Base-by-base conservation (phyloP, 2,329 filamentous ascomycete genomes). In the Alternaria rosae region DNA sequence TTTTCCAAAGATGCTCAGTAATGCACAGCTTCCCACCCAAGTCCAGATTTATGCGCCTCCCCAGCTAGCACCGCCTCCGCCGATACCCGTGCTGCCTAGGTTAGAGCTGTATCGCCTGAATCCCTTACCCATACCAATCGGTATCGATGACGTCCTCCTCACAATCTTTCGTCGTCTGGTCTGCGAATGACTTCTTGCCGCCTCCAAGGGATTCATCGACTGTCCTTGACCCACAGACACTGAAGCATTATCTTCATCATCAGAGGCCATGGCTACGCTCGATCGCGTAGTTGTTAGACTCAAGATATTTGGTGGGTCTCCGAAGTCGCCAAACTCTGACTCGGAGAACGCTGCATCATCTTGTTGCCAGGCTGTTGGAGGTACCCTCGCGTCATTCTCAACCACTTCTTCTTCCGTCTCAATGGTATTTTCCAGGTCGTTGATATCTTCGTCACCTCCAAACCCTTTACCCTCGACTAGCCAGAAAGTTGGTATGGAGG, bases 381-480 rank as follows among this genome's bases (percentile, higher is more conserved):
- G 26, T 26, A 20, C 20, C 4, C 9, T 15, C 30, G 35, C 10
- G 35, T 12, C 35, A 17, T 53, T 54, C 12, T 21, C 48, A 20
- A 17, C 64, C 26, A 65, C 59, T 10, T 69, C 70, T n/a, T 71
- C 68, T 28, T 64, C 54, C 2, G 67, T 60, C 6, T 68, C 61
- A 6, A 64, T 62, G 1, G 66, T 60, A 21, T 66, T 70, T 9
- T 81, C 80, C 5, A 76, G 76, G 25, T 82, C 80, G 12, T 70
- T 69, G 30, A 62, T 42, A 4, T 81, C 80, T 10, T 70, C 66
- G 48, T 81, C 79, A 5, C 76, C 75, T 13, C 83, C 76, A 78
- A 92, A 82, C 0, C 92, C 92, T 9, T 92, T 88, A 38, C 90
- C 90, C 73, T 97, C 88, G 3, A 89, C 85, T 1, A 96, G 85